These are phyloP conservation scores for Chrysoporthe deuterocubensis DNA, from an alignment of 2,329 filamentous ascomycete species.

Conservation along the genomic window DNA sequence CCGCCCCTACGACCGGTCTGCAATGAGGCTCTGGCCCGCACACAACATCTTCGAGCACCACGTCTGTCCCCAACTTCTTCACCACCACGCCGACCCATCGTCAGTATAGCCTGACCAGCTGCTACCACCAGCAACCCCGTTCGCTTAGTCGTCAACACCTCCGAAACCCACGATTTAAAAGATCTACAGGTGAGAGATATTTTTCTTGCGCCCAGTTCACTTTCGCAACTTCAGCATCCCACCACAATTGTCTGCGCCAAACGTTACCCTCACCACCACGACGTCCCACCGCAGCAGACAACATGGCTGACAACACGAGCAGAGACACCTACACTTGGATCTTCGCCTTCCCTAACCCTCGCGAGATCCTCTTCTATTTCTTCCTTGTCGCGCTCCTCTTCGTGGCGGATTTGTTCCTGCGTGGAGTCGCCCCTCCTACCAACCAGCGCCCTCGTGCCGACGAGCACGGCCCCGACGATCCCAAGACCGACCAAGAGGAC, in stretches of 20 bases:
- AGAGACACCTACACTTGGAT: not conserved
- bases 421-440: not conserved
- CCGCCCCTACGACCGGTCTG: slow-evolving; percentile 25
- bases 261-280: not conserved
- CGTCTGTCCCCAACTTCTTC: slow-evolving; percentile 8
- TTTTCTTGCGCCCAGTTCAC: not conserved
- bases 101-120: not conserved
- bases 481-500: not conserved
- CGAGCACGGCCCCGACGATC: not conserved
- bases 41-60: slow-evolving; percentile 16
- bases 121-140: not conserved
- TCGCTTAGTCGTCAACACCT: not conserved
- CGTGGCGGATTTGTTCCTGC: no score
- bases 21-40: slow-evolving; percentile 15
- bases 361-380: not conserved
- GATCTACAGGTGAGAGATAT: slow-evolving; percentile 5
- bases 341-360: not conserved
- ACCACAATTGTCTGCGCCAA: not conserved
- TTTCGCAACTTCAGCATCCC: not conserved
- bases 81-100: slow-evolving; percentile 14
- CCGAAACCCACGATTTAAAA: not conserved
- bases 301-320: not conserved
- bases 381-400: no score
- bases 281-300: not conserved
- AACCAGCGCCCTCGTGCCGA: not conserved